Evolutionary conservation across 1,284 basidiomycete species (phyloP), one percentile per base, ranked within the genome.

Genomic region (Wallemia hederae): DNA sequence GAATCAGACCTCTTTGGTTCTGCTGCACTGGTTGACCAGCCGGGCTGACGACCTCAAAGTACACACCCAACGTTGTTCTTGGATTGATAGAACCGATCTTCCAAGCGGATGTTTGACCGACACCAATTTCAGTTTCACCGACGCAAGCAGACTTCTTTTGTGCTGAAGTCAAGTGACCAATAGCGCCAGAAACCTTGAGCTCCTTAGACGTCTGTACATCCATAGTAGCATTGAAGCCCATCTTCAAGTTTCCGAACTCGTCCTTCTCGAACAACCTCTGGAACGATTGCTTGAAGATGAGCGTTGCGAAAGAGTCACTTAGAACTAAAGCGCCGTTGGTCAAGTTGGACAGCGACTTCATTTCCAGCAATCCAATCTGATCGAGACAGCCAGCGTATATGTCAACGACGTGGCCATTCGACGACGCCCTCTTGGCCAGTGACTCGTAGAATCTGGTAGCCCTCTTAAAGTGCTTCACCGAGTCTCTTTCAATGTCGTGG

Each of bases 191-290:
- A 2, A 99, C 90, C 72, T 92, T 94, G 67, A 99, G 80, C 72
- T 98, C 94, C 75, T 98, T 98, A 59, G 92, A 97, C 1, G 91
- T 96, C 84, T 92, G 69, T 31, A 99, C 91, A 69, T 98, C 92
- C 67, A 98, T 92, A 0, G 91, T 98, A 5, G 90, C 92, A 67
- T 98, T 99, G 76, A 98, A 98, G 64, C 92, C 92, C 91, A 98
- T 97, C 69, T 85, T 81, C 25, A 98, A 75, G 67, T 85, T 78
- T 0, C 90, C 92, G 65, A 92, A 80, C 24, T 89, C 87, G 67
- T 96, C 92, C 72, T 97, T 97, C 69, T 77, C 81, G 71, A 99
- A 91, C 59, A 94, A 76, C 61, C 91, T 81, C 62, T 96, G 77
- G 81, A 97, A 97, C 66, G 81, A 85, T 73, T 97, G 91, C 75